phyloP scores from a whole-genome alignment of 164 flowering plant genomes.

The Santalum album region DNA sequence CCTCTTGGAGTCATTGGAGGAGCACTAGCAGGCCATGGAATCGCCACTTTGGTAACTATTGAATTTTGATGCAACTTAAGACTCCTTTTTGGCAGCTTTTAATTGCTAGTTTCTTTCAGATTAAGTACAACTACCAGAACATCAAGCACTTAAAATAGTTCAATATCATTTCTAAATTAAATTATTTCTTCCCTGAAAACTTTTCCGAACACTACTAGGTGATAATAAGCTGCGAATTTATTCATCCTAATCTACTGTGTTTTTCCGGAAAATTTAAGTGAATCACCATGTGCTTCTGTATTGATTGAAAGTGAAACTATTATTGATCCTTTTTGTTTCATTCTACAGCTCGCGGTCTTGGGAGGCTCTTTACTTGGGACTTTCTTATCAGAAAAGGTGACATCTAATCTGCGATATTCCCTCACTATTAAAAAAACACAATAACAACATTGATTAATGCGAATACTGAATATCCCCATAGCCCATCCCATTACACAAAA shows the following conservation, averaged over 20 bases:
- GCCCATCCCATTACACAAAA: no score
- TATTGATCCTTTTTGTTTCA: not conserved
- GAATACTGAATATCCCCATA: no score
- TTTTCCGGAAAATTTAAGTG: no score
- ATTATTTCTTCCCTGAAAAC: no score
- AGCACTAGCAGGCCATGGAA: constrained; percentile 91
- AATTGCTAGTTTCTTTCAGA: not conserved
- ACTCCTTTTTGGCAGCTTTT: not conserved
- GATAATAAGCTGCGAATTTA: no score
- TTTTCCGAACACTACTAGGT: no score
- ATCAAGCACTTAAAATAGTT: no score
- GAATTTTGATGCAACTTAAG: not conserved
- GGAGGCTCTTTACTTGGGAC: constrained; percentile 91
- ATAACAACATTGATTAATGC: no score
- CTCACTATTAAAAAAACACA: no score
- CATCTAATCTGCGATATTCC: not conserved
- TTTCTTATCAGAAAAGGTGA: constrained; percentile 91
- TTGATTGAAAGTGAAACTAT: not conserved
- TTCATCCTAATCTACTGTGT: no score
- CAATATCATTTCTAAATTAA: no score
- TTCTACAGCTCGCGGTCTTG: constrained; percentile 80
- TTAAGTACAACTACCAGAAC: not conserved
- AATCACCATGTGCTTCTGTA: not conserved
- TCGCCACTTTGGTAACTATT: constrained; percentile 76
- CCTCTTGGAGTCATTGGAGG: constrained; percentile 96